Evolutionary conservation across 768 basidiomycete genomes (phyloP), one percentile per base, ranked within the genome.

Genomic region (Leccinum olivaceopallidum): DNA sequence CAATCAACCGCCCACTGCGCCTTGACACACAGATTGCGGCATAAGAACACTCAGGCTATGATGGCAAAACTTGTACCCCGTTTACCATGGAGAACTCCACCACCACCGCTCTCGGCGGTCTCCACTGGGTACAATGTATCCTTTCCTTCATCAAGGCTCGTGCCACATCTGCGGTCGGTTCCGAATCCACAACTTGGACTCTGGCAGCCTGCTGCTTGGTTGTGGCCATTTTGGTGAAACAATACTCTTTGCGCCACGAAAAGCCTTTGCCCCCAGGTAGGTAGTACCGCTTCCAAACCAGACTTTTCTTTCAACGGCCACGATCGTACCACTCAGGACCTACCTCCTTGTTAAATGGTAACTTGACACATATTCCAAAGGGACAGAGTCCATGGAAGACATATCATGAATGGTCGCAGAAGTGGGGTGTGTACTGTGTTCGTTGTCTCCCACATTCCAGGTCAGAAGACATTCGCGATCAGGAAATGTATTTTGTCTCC

Each of bases 401-500:
- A 13, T 56, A 60, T 49, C 37, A 53, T 20, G 37, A 60, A 32
- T 56, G 47, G 58, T 60, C 61, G 2, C 34, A 56, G 30, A 54
- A 47, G 37, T 51, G 49, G 48, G 49, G 61, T 55, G 78, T 74
- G 79, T 28, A 10, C 44, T 47, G 20, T 47, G 10, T 9, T n/a
- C 37, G 16, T 24, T 50, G 20, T 22, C 26, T 55, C 20, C 12
- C 20, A 18, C 53, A 12, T 39, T 37, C 13, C 2, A 57, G 20
- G 24, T 37, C 37, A 49, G 12, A 55, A 7, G 36, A 2, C 47
- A 44, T 55, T 48, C n/a, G 34, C n/a, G n/a, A 9, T 24, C 42
- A 9, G 67, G 78, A 4, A 63, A 26, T 18, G 20, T 85, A 7
- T 77, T 85, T 42, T 79, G 78, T 18, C 80, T 83, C 60, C 75